phyloP scores from a whole-genome alignment of 2,329 filamentous ascomycete species.

The Phialophora verrucosa region DNA sequence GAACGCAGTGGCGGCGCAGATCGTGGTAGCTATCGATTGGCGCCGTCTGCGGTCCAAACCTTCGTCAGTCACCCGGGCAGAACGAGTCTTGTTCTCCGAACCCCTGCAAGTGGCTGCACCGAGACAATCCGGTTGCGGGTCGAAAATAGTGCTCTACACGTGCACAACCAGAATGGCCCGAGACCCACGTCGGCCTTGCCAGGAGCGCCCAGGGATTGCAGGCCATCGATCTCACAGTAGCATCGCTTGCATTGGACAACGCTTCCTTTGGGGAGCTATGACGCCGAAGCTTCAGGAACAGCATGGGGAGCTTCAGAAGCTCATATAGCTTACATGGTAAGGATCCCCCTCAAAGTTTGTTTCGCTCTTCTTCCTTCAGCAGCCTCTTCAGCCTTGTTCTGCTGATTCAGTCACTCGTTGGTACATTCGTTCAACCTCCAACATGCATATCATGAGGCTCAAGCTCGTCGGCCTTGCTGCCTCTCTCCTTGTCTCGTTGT shows the following conservation, averaged over 20 bases:
- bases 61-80: conserved; percentile 2
- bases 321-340: conserved; percentile 22
- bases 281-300: conserved; percentile 16
- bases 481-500: conserved; percentile 11
- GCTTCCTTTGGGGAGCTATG: conserved; percentile 10
- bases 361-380: background rate
- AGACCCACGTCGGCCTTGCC: conserved; percentile 6
- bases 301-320: conserved; percentile 10
- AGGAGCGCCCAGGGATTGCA: background rate
- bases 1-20: conserved; percentile 4
- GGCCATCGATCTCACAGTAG: conserved; percentile 17
- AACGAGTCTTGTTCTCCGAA: conserved; percentile 4
- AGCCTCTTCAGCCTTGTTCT: conserved; percentile 6
- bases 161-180: conserved; percentile 14
- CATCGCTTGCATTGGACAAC: conserved; percentile 15
- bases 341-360: conserved; percentile 8
- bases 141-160: conserved; percentile 22
- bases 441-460: conserved; percentile 22
- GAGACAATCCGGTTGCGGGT: background rate
- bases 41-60: background rate
- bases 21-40: conserved; percentile 14
- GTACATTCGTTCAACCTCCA: conserved; percentile 18
- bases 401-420: conserved; percentile 22
- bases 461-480: conserved; percentile 15
- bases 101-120: conserved; percentile 12